Conservation (phyloP, 73 alveolate genomes). For the Symbiodinium natans region DNA sequence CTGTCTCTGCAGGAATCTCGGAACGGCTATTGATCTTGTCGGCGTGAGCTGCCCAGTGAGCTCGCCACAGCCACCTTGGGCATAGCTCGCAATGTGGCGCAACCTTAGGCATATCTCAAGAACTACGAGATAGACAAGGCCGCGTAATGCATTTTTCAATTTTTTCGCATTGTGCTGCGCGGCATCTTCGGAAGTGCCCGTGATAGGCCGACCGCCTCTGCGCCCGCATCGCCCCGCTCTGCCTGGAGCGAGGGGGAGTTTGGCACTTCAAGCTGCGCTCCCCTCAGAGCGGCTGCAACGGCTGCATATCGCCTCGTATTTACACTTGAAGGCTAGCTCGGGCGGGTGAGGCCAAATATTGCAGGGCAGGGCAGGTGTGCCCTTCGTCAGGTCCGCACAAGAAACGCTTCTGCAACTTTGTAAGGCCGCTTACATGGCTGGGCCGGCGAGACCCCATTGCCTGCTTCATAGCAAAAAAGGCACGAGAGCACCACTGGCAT, state of each 20-base stretch:
- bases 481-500: too few species aligned
- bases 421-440: too few species aligned
- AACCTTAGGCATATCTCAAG: conserved; percentile 61
- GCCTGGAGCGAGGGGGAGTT: conserved; percentile 79
- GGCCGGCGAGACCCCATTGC: too few species aligned
- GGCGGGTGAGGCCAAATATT: too few species aligned
- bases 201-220: conserved; percentile 82
- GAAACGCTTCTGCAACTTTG: too few species aligned
- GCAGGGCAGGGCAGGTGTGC: too few species aligned
- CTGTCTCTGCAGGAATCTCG: not conserved
- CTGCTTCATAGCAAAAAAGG: too few species aligned
- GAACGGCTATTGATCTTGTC: conserved; percentile 80
- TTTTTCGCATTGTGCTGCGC: not conserved
- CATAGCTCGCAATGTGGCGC: not conserved
- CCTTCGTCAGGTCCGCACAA: too few species aligned
- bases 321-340: too few species aligned
- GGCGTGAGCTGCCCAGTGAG: not conserved
- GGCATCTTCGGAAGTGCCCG: not conserved
- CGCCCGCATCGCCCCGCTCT: conserved; percentile 41
- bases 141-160: not conserved
- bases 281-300: too few species aligned
- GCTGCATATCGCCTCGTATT: too few species aligned
- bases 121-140: conserved; percentile 93
- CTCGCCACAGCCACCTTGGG: not conserved
- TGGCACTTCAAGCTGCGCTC: conserved; percentile 82